Base-by-base conservation (phyloP, 257 asterid species). In the Lantana camara region DNA sequence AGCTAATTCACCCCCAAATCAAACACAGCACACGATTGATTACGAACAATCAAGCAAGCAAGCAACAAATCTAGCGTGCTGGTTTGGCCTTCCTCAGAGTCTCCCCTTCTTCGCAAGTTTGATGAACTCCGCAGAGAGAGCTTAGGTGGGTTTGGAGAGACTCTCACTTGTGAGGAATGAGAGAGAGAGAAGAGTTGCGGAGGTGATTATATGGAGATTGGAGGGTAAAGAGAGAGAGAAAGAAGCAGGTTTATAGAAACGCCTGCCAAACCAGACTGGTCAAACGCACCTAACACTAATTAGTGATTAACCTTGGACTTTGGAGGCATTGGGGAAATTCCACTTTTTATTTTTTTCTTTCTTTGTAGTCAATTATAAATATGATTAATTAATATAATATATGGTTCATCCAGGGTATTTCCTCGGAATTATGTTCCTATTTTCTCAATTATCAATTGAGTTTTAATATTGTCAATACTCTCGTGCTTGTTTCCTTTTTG, bases 261-360 rank as follows among this genome's bases (percentile, higher is more conserved):
- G 93, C 94, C 94, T 38, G 77, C 91, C 89, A 75, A 83, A 83
- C 97, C 81, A 83, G 89, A 84, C 88, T 56, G 78, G 89, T 78
- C 83, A 79, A 84, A 66, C 53, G 7, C 84, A 82, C 90, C 86
- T 80, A 83, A 79, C 84, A 32, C 80, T 21, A 2, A 10, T 40
- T 76, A 82, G 74, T 21, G 1, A 10, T 40, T 76, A 82, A 76
- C 87, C 79, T 15, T 71, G 82, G 87, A 83, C n/a, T n/a, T n/a
- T n/a, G n/a, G 75, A 77, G 46, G 38, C 23, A n/a, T n/a, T 1
- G 11, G 9, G 51, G 44, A 52, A 54, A 59, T 52, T 54, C 72
- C 24, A 3, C 8, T 60, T 40, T 9, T 45, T 48, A 35, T 23
- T 48, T 35, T 5, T 24, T 19, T 16, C 44, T 0, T 15, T 17